Evolutionary conservation across 1,284 basidiomycete species (phyloP), one percentile per base, ranked within the genome.

Genomic region (Exobasidium cylindrosporum): DNA sequence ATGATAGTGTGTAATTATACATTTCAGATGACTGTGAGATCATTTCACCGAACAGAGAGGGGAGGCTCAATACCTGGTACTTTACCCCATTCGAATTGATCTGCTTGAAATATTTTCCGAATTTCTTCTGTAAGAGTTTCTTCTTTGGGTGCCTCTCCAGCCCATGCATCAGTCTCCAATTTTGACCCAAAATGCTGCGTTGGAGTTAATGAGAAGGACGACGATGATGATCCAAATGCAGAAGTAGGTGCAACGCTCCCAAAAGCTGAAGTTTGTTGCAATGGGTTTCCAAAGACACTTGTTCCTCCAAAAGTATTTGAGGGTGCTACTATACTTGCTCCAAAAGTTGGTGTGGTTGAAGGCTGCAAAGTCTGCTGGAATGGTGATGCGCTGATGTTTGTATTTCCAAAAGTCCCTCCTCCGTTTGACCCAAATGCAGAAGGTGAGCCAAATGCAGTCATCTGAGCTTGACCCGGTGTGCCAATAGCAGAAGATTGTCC

Each of bases 41-140:
- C 31, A 6, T 14, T 21, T 57, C 29, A 62, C 23, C 61, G 28
- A 14, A 62, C 61, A n/a, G 28, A 29, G 3, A 62, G 10, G 1
- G 61, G 61, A 2, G 61, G 61, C 54, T 62, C 61, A 11, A 47
- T 43, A 1, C 61, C 61, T 7, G 61, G 61, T 6, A 62, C 61
- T 10, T 24, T 45, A 17, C 61, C 61, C 61, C 61, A 62, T 49
- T 60, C 56, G 31, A 62, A 62, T 3, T 11, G n/a, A 3, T 50
- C 56, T 5, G 45, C 30, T n/a, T 35, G 32, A 55, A 62, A 62
- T 3, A 62, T 26, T 4, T 7, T 21, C n/a, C 46, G 21, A 0
- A 62, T n/a, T 21, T 40, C 29, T 24, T 4, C 32, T 2, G 61
- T 45, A n/a, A 62, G 7, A n/a, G 44, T 45, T 43, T 30, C 40